Conservation (phyloP, 23 red algal genomes). For the Gracilariopsis chorda region DNA sequence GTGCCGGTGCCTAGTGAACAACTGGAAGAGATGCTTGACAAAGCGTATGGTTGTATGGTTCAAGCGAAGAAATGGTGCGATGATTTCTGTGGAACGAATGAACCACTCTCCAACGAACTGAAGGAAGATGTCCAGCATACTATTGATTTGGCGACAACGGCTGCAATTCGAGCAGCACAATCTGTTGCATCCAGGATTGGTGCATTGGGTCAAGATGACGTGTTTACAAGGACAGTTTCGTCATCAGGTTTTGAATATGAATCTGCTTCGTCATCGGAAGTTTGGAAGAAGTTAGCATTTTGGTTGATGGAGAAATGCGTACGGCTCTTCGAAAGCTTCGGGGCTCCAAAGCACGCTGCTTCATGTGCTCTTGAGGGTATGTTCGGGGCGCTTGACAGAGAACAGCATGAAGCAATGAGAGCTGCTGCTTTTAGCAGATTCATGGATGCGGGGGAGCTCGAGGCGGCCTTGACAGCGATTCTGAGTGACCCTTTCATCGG, state of each 20-base stretch:
- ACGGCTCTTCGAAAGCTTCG: constrained; percentile 37
- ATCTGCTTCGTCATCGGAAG: not conserved
- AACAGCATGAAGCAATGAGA: constrained; percentile 62
- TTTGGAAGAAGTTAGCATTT: constrained; percentile 12
- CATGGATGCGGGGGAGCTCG: constrained; percentile 43
- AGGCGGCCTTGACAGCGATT: constrained; percentile 36
- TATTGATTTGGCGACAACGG: constrained; percentile 1
- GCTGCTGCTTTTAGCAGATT: constrained; percentile 60
- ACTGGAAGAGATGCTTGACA: not conserved
- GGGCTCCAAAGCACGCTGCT: constrained; percentile 30
- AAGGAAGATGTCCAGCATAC: not conserved
- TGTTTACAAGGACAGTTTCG: not conserved
- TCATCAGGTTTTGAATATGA: too few species aligned
- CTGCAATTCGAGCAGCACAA: not conserved
- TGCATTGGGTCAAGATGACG: not conserved
- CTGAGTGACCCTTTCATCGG: constrained; percentile 36
- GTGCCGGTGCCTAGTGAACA: not conserved
- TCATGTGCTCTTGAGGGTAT: constrained; percentile 50
- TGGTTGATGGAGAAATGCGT: constrained; percentile 56
- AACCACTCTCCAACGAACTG: not conserved
- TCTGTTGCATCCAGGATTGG: not conserved
- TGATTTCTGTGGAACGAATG: not conserved
- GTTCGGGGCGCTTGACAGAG: constrained; percentile 5
- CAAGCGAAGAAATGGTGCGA: constrained; percentile 17
- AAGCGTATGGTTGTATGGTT: constrained; percentile 33